Conservation (phyloP, 352 stramenopile genomes). For the Pythium guiyangense region DNA sequence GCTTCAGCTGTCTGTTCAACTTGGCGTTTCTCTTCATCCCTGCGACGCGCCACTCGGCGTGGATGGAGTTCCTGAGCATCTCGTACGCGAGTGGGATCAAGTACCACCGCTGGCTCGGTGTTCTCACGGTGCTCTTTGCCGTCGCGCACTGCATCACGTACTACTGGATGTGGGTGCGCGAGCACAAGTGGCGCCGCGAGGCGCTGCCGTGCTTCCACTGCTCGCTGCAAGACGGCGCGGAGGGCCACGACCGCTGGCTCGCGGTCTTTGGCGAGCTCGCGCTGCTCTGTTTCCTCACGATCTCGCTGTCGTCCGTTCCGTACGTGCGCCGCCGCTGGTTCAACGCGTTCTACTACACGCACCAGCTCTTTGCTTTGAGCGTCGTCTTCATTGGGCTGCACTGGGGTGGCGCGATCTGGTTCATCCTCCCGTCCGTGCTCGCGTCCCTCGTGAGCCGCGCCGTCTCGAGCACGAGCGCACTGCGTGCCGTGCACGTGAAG, state of each 20-base stretch:
- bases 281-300: too few relatives aligned
- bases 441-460: conserved; percentile 18
- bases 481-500: too few relatives aligned
- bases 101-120: conserved; percentile 35
- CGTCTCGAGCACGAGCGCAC: too few relatives aligned
- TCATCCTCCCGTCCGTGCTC: conserved; percentile 29
- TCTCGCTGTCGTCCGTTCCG: too few relatives aligned
- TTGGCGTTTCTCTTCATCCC: conserved; percentile 32
- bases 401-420: conserved; percentile 25
- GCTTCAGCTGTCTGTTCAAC: conserved; percentile 30
- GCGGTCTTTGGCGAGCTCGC: too few relatives aligned
- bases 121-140: conserved; percentile 19
- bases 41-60: conserved; percentile 24
- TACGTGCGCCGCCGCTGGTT: too few relatives aligned
- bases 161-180: conserved; percentile 17
- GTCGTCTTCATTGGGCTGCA: conserved; percentile 22
- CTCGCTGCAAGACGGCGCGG: conserved; percentile 2
- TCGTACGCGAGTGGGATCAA: conserved; percentile 32
- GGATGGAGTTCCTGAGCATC: conserved; percentile 38
- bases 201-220: conserved; percentile 32
- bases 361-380: conserved; percentile 22
- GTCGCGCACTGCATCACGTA: conserved; percentile 18
- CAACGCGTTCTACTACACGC: too few relatives aligned
- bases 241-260: conserved; percentile 13
- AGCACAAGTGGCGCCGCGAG: conserved; percentile 14